Evolutionary conservation across 768 basidiomycete genomes (phyloP).

Genomic region (Tephrocybe sp.): DNA sequence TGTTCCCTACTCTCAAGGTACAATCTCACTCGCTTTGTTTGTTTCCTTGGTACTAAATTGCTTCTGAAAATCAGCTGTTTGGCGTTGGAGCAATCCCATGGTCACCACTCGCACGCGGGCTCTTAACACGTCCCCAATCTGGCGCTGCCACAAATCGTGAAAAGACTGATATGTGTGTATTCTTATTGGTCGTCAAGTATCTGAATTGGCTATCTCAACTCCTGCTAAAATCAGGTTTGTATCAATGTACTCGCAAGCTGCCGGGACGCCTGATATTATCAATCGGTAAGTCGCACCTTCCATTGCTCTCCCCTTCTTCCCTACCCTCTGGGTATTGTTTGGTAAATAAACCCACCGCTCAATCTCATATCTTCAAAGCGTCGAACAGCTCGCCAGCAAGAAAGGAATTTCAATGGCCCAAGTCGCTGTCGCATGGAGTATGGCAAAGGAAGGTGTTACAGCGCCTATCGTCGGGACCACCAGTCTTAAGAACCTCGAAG

Average conservation of each 20-base stretch:
- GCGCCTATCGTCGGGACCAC: constrained; percentile 61
- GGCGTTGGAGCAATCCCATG: constrained; percentile 59
- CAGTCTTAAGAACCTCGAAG: constrained; percentile 47
- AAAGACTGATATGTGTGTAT: constrained; percentile 32
- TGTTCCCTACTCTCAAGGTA: constrained; percentile 50
- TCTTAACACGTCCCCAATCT: constrained; percentile 42
- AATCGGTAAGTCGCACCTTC: too few relatives aligned
- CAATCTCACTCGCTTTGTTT: background rate
- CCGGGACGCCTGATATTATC: too few relatives aligned
- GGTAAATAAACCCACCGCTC: too few relatives aligned
- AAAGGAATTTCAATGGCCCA: constrained; percentile 56
- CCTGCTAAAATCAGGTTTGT: too few relatives aligned
- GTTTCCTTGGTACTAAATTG: background rate
- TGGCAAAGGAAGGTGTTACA: constrained; percentile 45
- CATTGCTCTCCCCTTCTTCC: constrained; percentile 21
- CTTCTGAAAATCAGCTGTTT: constrained; percentile 32
- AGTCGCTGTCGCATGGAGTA: constrained; percentile 50
- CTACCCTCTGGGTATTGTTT: constrained; percentile 3
- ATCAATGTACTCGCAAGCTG: too few relatives aligned
- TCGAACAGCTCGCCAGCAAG: constrained; percentile 54
- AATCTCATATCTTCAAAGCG: too few relatives aligned
- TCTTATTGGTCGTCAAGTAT: too few relatives aligned
- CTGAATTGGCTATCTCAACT: too few relatives aligned
- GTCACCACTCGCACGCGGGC: too few relatives aligned
- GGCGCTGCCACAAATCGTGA: constrained; percentile 38